phyloP scores from a whole-genome alignment of 2,329 filamentous ascomycete genomes.

The Phoma sp. region DNA sequence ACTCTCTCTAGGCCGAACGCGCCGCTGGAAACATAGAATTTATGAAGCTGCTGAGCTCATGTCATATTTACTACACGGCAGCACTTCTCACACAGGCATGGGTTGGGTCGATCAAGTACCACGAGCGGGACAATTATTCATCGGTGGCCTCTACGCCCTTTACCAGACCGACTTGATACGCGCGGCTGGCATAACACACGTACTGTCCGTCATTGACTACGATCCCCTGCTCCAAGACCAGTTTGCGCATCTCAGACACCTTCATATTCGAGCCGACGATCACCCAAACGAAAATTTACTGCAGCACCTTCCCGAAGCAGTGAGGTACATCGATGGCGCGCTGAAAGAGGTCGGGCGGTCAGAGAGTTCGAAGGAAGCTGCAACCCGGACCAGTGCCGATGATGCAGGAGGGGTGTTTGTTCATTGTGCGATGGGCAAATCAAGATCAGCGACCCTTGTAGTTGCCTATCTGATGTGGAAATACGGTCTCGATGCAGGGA shows the following conservation, averaged over 20 bases:
- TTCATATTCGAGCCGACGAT: constrained; percentile 41
- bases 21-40: too few species aligned
- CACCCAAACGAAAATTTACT: constrained; percentile 41
- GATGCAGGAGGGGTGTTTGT: constrained; percentile 34
- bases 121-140: constrained; percentile 44
- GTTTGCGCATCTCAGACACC: constrained; percentile 37
- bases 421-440: constrained; percentile 47
- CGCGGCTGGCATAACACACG: constrained; percentile 41
- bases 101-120: constrained; percentile 50
- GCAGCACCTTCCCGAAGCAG: constrained; percentile 29
- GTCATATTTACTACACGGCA: constrained; percentile 43
- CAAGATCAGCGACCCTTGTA: constrained; percentile 39
- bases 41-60: constrained; percentile 14
- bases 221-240: constrained; percentile 34
- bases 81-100: constrained; percentile 39
- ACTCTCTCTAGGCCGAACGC: too few species aligned
- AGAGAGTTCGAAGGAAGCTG: background rate
- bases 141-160: constrained; percentile 51
- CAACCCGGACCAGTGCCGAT: background rate
- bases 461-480: constrained; percentile 45
- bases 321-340: constrained; percentile 33
- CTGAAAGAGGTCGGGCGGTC: constrained; percentile 9
- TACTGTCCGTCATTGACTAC: constrained; percentile 43
- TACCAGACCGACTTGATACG: constrained; percentile 48
- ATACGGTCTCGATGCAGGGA: constrained; percentile 20